A percentile compares a stretch with the other conserved stretches of the same genome.
Evolutionary conservation across 345 rosid species (phyloP).

Genomic region (Eucalyptus caleyi): DNA sequence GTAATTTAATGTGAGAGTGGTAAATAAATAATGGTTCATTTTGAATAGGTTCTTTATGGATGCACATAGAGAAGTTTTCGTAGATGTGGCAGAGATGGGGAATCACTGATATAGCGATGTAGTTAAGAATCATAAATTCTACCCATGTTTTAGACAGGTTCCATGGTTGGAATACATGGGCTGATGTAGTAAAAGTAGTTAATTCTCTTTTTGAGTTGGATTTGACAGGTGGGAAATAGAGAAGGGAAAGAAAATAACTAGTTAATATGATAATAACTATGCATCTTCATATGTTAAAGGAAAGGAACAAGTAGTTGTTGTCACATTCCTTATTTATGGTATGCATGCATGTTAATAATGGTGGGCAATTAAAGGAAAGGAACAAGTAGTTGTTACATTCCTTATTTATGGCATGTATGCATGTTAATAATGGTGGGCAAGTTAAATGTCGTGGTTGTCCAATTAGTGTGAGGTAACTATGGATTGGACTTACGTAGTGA

Average conservation of each 20-base stretch:
- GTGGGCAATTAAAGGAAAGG: neutral
- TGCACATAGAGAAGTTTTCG: neutral
- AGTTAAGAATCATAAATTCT: neutral
- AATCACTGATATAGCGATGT: neutral
- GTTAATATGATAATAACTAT: neutral
- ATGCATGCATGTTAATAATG: neutral
- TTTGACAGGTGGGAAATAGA: neutral
- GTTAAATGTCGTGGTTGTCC: neutral
- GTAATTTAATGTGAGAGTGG: neutral
- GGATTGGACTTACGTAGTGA: neutral
- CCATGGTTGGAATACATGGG: neutral
- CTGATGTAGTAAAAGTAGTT: neutral
- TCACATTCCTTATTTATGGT: neutral
- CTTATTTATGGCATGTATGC: neutral
- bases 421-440: neutral
- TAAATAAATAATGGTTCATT: neutral
- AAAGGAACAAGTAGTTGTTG: neutral
- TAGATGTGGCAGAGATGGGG: neutral
- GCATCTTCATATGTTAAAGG: neutral
- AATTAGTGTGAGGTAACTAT: neutral
- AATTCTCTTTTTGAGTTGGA: neutral
- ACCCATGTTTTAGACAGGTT: neutral
- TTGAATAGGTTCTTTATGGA: neutral
- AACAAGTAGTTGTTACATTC: neutral
- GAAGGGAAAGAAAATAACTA: neutral